Evolutionary conservation across 176 grass and related monocot genomes (phyloP).

Genomic region (Eleusine coracana): DNA sequence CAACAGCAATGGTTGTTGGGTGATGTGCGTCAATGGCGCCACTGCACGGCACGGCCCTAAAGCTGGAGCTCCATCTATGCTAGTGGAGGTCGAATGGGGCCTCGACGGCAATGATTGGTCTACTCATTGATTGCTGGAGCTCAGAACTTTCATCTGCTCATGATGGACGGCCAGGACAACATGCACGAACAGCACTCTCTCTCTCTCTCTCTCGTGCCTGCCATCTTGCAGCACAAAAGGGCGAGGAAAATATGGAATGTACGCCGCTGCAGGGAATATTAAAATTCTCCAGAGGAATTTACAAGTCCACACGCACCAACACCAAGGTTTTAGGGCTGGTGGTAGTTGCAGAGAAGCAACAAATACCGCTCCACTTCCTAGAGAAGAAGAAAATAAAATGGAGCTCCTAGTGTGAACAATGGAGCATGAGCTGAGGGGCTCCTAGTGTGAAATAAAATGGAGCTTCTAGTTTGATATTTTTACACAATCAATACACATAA

Average conservation of each 20-base stretch:
- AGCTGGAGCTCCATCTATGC: conserved; percentile 26
- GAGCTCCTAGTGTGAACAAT: conserved; percentile 5
- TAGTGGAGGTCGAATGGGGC: conserved; percentile 53
- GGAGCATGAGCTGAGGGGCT: conserved; percentile 11
- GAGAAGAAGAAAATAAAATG: neutral
- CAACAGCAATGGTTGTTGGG: conserved; percentile 46
- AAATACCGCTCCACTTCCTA: conserved; percentile 10
- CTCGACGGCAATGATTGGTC: conserved; percentile 73
- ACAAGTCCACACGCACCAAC: conserved; percentile 12
- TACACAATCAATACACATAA: neutral
- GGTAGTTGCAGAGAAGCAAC: neutral
- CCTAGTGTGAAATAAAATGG: neutral
- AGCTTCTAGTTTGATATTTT: conserved; percentile 10
- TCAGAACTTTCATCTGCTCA: conserved; percentile 68
- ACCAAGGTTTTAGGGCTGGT: conserved; percentile 8
- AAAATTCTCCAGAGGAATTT: conserved; percentile 41
- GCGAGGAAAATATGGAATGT: conserved; percentile 47
- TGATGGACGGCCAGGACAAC: conserved; percentile 52
- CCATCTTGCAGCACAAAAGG: conserved; percentile 29
- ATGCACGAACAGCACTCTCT: conserved; percentile 30
- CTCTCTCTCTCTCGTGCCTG: neutral
- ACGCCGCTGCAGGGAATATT: conserved; percentile 38
- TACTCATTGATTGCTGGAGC: conserved; percentile 70
- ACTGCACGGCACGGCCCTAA: conserved; percentile 37
- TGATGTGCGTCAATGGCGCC: conserved; percentile 45